Conservation (phyloP, 179 eudicot species). For the Patellifolia procumbens region DNA sequence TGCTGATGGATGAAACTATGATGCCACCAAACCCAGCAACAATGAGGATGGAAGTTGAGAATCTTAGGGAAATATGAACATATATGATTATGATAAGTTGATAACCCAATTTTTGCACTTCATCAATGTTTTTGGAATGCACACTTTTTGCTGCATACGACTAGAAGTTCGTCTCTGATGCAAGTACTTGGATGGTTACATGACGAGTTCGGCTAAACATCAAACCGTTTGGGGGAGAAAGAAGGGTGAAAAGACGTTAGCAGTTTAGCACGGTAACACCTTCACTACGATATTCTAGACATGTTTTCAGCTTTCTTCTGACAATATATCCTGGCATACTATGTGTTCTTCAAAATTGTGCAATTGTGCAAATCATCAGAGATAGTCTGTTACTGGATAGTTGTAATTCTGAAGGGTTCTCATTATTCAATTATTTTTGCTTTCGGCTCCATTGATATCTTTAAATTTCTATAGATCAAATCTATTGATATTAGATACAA, state of each 20-base stretch:
- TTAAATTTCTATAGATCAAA: too few relatives aligned
- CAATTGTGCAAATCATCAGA: background rate
- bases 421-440: background rate
- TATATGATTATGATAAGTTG: background rate
- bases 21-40: constrained; percentile 48
- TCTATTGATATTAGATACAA: too few relatives aligned
- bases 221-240: too few relatives aligned
- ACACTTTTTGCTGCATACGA: background rate
- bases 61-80: constrained; percentile 9
- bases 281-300: too few relatives aligned
- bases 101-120: background rate
- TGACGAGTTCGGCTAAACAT: too few relatives aligned
- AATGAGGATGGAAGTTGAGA: constrained; percentile 36
- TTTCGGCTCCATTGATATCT: background rate
- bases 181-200: background rate
- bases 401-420: background rate
- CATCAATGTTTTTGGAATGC: constrained; percentile 1
- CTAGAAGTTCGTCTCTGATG: background rate
- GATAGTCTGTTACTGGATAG: background rate
- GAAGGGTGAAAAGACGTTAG: too few relatives aligned
- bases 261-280: too few relatives aligned
- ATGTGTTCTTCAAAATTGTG: background rate
- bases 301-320: too few relatives aligned
- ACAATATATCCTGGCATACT: background rate
- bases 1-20: constrained; percentile 41